Evolutionary conservation across 495 filamentous ascomycete species (phyloP), one percentile per base, ranked within the genome.

Genomic region (Lepidopterella palustris): DNA sequence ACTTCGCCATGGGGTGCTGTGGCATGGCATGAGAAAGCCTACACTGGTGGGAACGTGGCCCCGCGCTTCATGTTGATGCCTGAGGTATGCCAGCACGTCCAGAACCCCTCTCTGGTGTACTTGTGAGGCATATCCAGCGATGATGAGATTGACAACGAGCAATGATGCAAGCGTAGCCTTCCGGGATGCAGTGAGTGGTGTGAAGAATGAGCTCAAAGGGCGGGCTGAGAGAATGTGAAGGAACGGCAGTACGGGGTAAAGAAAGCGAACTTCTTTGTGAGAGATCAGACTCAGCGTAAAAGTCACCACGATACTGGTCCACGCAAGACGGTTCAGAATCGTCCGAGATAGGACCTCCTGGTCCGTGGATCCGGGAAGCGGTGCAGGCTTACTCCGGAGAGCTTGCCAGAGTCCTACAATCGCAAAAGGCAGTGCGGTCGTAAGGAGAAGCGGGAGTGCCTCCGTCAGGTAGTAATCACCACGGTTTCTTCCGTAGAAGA

Each of bases 261-360:
- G 87, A 75, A 98, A 98, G 63, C 93, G 90, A 60, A 96, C 88
- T 81, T 98, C 93, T 73, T 98, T 98, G 76, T 98, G 93, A 25
- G 92, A 84, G 57, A 98, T 87, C 13, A 88, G 60, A 8, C 89
- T 95, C 20, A 97, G 82, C 20, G 76, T 69, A 0, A 74, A 63
- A 23, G 85, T 79, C 63, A 90, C 85, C 26, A 80, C 61, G 29
- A 89, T 32, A 29, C 81, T 77, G 0, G 84, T 78, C 15, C 77
- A 77, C 31, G 84, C 81, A 15, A 96, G 55, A 0, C 64, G 64
- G 3, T 45, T 5, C 3, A 68, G 21, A 13, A 71, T 63, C n/a
- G 57, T 55, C 35, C 42, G 21, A n/a, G 60, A 40, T n/a, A 64
- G 51, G 0, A 57, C 32, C 29, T 45, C 54, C 24, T 18, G 31